These are phyloP conservation scores for Mortierella alpina DNA, from an alignment of 192 early-diverging fungal species.

Conservation along the genomic window DNA sequence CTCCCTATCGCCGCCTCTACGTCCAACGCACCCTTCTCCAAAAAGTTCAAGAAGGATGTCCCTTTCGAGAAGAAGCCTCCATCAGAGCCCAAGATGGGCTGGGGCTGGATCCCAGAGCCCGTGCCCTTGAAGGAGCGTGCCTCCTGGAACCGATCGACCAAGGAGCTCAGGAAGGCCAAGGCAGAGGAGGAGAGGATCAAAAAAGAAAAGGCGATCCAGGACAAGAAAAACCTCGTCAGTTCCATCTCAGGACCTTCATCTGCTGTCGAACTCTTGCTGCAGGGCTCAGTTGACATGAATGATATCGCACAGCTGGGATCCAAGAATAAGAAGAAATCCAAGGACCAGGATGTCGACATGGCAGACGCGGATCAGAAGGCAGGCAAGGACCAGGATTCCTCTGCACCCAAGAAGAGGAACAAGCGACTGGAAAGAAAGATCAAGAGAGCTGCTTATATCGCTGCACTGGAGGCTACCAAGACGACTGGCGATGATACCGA, in stretches of 20 bases:
- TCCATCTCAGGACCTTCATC: slow-evolving; percentile 13
- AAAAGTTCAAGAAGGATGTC: slow-evolving; percentile 43
- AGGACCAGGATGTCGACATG: slow-evolving; percentile 9
- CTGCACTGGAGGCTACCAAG: slow-evolving; percentile 32
- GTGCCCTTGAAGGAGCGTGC: slow-evolving; percentile 47
- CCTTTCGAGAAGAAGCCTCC: slow-evolving; percentile 27
- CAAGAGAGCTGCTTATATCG: slow-evolving; percentile 46
- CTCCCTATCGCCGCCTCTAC: slow-evolving; percentile 22
- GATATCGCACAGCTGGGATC: slow-evolving; percentile 31
- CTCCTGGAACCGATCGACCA: slow-evolving; percentile 48
- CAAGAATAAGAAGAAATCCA: slow-evolving; percentile 4
- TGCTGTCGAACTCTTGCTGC: slow-evolving; percentile 33
- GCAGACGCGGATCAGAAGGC: background rate
- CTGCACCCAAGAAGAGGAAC: slow-evolving; percentile 37
- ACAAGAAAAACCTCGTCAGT: slow-evolving; percentile 13
- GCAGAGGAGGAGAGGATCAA: slow-evolving; percentile 23
- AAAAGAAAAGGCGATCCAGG: slow-evolving; percentile 21
- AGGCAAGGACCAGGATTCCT: background rate
- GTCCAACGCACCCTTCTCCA: slow-evolving; percentile 36
- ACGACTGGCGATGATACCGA: background rate
- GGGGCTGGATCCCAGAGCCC: slow-evolving; percentile 41
- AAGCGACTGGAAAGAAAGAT: slow-evolving; percentile 52
- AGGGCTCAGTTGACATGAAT: slow-evolving; percentile 28
- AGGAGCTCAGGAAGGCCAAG: slow-evolving; percentile 38
- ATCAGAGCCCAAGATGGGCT: slow-evolving; percentile 28